Evolutionary conservation across 495 filamentous ascomycete species (phyloP), one percentile per base, ranked within the genome.

Genomic region (Annulohypoxylon nitens): DNA sequence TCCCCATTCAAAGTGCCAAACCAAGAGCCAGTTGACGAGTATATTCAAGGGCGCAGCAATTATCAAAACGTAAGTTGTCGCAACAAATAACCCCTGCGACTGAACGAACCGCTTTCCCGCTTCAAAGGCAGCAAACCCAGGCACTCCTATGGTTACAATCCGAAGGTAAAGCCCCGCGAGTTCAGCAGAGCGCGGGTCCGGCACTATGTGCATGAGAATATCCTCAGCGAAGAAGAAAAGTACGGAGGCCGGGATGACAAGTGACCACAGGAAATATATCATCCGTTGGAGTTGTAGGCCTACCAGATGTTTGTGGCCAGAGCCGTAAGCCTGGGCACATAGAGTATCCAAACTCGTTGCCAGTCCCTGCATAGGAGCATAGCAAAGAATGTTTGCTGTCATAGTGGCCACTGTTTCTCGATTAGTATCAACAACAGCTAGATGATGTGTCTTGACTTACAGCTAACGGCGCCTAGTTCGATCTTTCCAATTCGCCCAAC

Each of bases 371-470:
- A 91, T 91, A 4, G 90, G 84, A 0, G 89, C 88, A 79, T 91
- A 93, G 60, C 90, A 91, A 8, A 88, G 91, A 61, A 93, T 93
- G 69, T 88, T 90, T 47, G 90, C 90, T 0, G 91, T 91, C 91
- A 93, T 92, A 62, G 83, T 86, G 7, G 88, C 91, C 73, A 94
- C 78, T 73, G 72, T 4, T 16, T 23, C n/a, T 25, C 30, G 14
- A 50, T 67, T 74, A 75, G 70, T 33, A 16, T 54, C 7, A 5
- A 20, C 37, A 26, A 12, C 3, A 7, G 3, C 20, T n/a, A 14
- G 2, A 1, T 0, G 11, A 9, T 10, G 16, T 23, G 9, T 23
- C 12, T 25, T 7, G 12, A 78, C 82, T 73, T 55, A 81, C 81
- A 78, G 64, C 85, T 89, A 16, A 93, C 90, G 6, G 90, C 90